A percentile compares a stretch with the other conserved stretches of the same genome.
Conservation (phyloP, 2,329 filamentous ascomycete genomes). For the Trichoderma breve region DNA sequence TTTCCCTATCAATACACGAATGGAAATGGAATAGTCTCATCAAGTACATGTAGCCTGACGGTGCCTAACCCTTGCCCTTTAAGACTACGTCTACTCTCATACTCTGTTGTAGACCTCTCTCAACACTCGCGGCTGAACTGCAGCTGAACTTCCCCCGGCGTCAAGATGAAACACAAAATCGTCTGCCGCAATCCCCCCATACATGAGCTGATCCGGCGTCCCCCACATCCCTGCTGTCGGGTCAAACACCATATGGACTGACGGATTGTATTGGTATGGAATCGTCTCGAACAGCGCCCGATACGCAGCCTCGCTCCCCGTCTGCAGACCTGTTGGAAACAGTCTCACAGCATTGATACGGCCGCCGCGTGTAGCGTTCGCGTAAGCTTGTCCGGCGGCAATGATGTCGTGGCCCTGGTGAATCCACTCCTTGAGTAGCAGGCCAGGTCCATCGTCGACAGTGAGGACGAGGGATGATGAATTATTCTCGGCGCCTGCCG, state of each 20-base stretch:
- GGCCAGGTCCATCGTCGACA: constrained; percentile 13
- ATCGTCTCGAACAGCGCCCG: constrained; percentile 1
- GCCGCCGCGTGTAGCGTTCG: constrained; percentile 13
- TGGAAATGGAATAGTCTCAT: not conserved
- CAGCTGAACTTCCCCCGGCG: not conserved
- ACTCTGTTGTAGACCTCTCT: constrained; percentile 5
- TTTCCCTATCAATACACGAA: not conserved
- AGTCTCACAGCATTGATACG: constrained; percentile 1
- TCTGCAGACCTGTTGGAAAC: constrained; percentile 6
- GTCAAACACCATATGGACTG: constrained; percentile 2
- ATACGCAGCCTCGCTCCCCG: not conserved
- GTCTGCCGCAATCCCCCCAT: constrained; percentile 22
- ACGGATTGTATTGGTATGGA: not conserved
- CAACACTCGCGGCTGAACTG: constrained; percentile 16
- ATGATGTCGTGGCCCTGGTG: constrained; percentile 16
- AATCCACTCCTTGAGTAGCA: constrained; percentile 18
- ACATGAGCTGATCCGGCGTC: constrained; percentile 20
- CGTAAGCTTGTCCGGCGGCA: constrained; percentile 17
- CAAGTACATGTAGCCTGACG: too few relatives aligned
- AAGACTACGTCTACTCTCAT: not conserved
- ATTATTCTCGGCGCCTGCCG: not conserved
- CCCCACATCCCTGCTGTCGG: constrained; percentile 18
- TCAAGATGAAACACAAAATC: constrained; percentile 23
- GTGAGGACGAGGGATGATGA: constrained; percentile 17
- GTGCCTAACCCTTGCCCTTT: not conserved